Evolutionary conservation across 2,329 filamentous ascomycete species (phyloP), one percentile per base, ranked within the genome.

Genomic region (Ophioceras dolichostomum): DNA sequence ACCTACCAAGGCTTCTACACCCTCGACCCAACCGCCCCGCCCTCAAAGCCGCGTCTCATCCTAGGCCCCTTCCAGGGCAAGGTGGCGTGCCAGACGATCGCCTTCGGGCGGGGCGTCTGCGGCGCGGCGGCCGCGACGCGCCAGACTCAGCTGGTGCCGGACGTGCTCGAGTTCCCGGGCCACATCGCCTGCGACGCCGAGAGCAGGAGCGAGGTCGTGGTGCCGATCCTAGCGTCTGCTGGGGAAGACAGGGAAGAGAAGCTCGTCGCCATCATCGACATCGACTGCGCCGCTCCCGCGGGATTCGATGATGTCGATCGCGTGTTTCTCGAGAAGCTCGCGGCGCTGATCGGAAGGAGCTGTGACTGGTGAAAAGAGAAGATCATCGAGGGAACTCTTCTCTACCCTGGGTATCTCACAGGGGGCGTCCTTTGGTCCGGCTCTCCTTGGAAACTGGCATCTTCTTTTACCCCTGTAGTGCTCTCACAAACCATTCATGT

Each of bases 1-100:
- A n/a, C n/a, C n/a, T n/a, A n/a, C n/a, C n/a, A n/a, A n/a, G 82
- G 83, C 18, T 89, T 87, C 63, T 87, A 87, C 61, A 74, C 79
- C 12, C 58, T 79, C 31, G 75, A 85, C 52, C 38, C 39, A 0
- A 50, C 54, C 8, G 40, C 57, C 32, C 47, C 56, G 6, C 52
- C 57, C 8, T 35, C 40, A 19, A 49, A 49, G 17, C 48, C 48
- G 3, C 73, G 76, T 48, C 70, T 89, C 32, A 80, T 88, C 45
- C 73, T 89, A 1, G 83, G 81, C 0, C 83, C 83, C 1, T 89
- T 89, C 57, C 79, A 86, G 47, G 83, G 83, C 44, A 83, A 86
- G 51, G 74, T 79, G 3, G 84, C 84, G 8, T 91, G 84, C 52
- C 83, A 91, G 56, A 79, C 70, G 13, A 89, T 91, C 48, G 59